These are phyloP conservation scores for Apiotrichum brassicae DNA, from an alignment of 1,284 basidiomycete genomes.

Conservation along the genomic window DNA sequence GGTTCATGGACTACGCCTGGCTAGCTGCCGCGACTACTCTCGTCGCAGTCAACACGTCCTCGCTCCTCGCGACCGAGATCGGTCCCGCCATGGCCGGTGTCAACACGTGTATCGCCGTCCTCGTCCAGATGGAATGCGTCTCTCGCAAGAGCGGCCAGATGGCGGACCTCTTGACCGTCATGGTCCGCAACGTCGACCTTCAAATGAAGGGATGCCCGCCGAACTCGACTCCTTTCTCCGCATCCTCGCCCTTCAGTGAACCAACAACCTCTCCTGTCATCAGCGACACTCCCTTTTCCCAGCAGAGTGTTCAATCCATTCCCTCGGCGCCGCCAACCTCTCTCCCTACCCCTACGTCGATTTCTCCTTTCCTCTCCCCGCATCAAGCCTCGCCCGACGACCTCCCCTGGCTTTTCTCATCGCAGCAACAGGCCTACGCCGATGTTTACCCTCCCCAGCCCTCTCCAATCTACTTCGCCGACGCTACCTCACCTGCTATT, in stretches of 20 bases:
- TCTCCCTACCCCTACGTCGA: neutral
- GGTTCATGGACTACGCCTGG: slow-evolving; percentile 4
- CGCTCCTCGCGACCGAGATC: slow-evolving; percentile 31
- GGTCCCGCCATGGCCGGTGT: slow-evolving; percentile 61
- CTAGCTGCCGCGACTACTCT: neutral
- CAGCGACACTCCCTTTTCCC: neutral
- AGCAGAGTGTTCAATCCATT: neutral
- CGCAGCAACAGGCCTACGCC: neutral
- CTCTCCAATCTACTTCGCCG: neutral
- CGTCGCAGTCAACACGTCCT: slow-evolving; percentile 1
- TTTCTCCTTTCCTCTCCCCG: neutral
- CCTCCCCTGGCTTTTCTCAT: neutral
- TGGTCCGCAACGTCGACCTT: neutral
- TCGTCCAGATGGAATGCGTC: slow-evolving; percentile 52
- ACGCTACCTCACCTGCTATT: neutral
- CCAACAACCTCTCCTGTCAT: neutral
- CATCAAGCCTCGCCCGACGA: neutral
- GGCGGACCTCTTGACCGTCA: neutral
- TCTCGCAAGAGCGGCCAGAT: slow-evolving; percentile 1
- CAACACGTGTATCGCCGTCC: slow-evolving; percentile 59
- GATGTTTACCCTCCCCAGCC: neutral
- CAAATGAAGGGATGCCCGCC: neutral
- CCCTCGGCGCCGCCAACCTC: neutral
- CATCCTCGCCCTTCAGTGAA: neutral
- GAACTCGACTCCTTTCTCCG: neutral